Evolutionary conservation across 495 filamentous ascomycete species (phyloP), one percentile per base, ranked within the genome.

Genomic region (Hyaloscypha finlandica): DNA sequence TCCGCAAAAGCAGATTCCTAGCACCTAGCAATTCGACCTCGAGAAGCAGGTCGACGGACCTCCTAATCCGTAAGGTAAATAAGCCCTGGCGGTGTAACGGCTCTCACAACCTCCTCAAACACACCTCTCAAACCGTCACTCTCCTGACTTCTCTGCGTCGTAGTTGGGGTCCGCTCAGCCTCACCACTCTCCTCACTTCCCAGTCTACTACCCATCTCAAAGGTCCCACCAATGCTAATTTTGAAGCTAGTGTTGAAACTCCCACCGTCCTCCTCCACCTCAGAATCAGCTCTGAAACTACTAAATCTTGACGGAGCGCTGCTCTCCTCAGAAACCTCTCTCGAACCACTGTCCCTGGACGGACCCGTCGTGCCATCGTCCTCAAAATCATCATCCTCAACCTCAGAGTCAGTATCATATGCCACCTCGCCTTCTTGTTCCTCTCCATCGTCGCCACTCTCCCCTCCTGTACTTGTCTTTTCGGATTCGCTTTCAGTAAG

Each of bases 371-470:
- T 48, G 16, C 11, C 16, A 31, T 32, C 37, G 2, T 62, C 32
- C 20, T n/a, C 25, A 51, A 59, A 39, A 12, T 66, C 70, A n/a
- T 51, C 63, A 31, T 67, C 59, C 12, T 68, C 66, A 39, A 55
- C 70, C 25, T 63, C 64, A 45, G 32, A 57, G 63, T 68, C 69
- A 0, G 48, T 59, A 33, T 71, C 65, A n/a, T 56, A 63, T 4
- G 25, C 48, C 2, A 70, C 48, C n/a, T 63, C 42, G 4, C 45
- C 25, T 6, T 20, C 14, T 35, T 9, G 12, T 39, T 4, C 19
- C 20, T 39, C 33, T 35, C 9, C 20, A 64, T 19, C 61, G 32
- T 33, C 30, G 14, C 29, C 32, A 54, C 32, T 20, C 8, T 14
- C 59, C 19, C 30, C 52, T 33, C 54, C 33, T 12, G 14, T 60